Percentiles rank a stretch among this genome's conserved stretches.
These are phyloP conservation scores for Claviceps pusilla DNA, from an alignment of 2,329 filamentous ascomycete species.

Conservation along the genomic window DNA sequence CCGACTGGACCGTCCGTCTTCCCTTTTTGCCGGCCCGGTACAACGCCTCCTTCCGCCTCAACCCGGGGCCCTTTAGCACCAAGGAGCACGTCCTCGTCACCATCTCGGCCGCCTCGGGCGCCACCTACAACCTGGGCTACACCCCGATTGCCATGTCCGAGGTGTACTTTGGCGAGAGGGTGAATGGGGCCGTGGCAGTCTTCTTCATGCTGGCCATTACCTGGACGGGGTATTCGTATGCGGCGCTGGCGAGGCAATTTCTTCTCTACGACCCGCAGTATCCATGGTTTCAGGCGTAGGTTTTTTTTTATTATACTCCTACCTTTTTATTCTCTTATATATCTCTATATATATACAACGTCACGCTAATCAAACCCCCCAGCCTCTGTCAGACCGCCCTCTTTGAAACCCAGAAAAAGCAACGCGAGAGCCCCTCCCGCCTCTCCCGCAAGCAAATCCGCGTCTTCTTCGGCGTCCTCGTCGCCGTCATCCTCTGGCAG, in stretches of 20 bases:
- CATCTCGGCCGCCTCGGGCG: slow-evolving; percentile 37
- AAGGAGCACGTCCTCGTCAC: slow-evolving; percentile 45
- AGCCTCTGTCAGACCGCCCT: slow-evolving; percentile 38
- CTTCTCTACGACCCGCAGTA: slow-evolving; percentile 40
- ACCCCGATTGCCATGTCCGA: slow-evolving; percentile 38
- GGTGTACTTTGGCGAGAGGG: slow-evolving; percentile 37
- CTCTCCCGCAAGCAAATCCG: slow-evolving; percentile 37
- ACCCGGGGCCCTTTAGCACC: slow-evolving; percentile 40
- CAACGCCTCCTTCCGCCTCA: slow-evolving; percentile 30
- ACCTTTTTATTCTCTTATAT: not conserved
- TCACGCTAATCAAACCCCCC: not conserved
- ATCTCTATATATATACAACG: no score
- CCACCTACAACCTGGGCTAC: slow-evolving; percentile 36
- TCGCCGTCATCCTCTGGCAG: slow-evolving; percentile 43
- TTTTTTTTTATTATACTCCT: not conserved
- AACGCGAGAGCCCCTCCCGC: slow-evolving; percentile 32
- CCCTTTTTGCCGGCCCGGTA: slow-evolving; percentile 26
- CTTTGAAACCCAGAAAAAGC: slow-evolving; percentile 41
- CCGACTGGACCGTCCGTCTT: slow-evolving; percentile 29
- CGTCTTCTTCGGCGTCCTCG: slow-evolving; percentile 39
- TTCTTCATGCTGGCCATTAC: slow-evolving; percentile 46
- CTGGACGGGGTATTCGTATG: slow-evolving; percentile 43
- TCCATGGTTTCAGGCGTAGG: slow-evolving; percentile 25
- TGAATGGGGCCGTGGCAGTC: slow-evolving; percentile 38
- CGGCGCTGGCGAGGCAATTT: slow-evolving; percentile 40